Percentiles rank a stretch among this genome's conserved stretches.
phyloP scores from a whole-genome alignment of 1,284 basidiomycete genomes.

The Cerioporus squamosus region DNA sequence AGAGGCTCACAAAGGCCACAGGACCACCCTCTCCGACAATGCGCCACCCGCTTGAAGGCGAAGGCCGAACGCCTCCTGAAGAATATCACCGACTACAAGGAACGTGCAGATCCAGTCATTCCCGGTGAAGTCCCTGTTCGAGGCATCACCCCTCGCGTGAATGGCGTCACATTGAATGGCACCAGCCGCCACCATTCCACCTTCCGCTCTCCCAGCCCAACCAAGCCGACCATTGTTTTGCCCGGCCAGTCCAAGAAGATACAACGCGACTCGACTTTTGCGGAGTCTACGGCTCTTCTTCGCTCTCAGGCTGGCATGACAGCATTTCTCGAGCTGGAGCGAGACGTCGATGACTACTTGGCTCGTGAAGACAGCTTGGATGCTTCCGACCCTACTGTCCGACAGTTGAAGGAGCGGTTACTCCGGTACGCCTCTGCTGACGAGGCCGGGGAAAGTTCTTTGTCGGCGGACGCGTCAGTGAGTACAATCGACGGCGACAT shows the following conservation, averaged over 20 bases:
- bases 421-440: slow-evolving; percentile 45
- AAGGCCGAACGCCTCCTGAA: slow-evolving; percentile 86
- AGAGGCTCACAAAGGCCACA: slow-evolving; percentile 22
- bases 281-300: slow-evolving; percentile 71
- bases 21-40: slow-evolving; percentile 82
- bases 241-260: slow-evolving; percentile 23
- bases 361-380: slow-evolving; percentile 7
- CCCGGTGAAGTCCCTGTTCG: slow-evolving; percentile 50
- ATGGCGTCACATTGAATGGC: slow-evolving; percentile 40
- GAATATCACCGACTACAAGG: slow-evolving; percentile 88
- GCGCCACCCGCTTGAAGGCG: slow-evolving; percentile 74
- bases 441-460: slow-evolving; percentile 34
- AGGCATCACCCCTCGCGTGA: slow-evolving; percentile 32
- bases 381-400: slow-evolving; percentile 12
- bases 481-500: slow-evolving; percentile 44
- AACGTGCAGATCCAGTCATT: slow-evolving; percentile 68
- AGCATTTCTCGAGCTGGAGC: slow-evolving; percentile 60
- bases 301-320: slow-evolving; percentile 83
- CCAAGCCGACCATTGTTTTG: slow-evolving; percentile 25
- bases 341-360: slow-evolving; percentile 39
- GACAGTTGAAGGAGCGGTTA: slow-evolving; percentile 40
- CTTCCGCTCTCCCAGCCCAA: slow-evolving; percentile 35
- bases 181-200: slow-evolving; percentile 26
- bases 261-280: slow-evolving; percentile 52
- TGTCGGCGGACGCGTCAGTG: slow-evolving; percentile 39